Evolutionary conservation across 1,284 basidiomycete genomes (phyloP).

Genomic region (Microstroma glucosiphilum): DNA sequence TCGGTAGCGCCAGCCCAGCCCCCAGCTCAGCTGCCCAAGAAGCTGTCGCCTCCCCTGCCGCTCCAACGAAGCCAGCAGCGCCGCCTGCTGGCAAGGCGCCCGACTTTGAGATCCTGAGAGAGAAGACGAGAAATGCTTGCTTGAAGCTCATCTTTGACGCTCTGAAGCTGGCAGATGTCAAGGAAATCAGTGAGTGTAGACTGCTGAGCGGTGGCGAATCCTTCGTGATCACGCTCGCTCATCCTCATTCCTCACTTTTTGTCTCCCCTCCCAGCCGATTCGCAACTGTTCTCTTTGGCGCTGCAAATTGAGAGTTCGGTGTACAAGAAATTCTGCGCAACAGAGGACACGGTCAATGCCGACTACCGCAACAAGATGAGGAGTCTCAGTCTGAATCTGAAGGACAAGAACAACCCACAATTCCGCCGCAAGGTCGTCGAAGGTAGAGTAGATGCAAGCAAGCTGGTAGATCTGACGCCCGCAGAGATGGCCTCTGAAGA

Average conservation of each 20-base stretch:
- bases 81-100: conserved; percentile 19
- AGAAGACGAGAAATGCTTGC: conserved; percentile 75
- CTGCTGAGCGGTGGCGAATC: neutral
- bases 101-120: conserved; percentile 51
- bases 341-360: conserved; percentile 27
- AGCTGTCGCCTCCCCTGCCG: conserved; percentile 12
- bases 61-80: conserved; percentile 20
- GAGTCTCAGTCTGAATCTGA: conserved; percentile 83
- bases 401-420: conserved; percentile 87
- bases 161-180: conserved; percentile 55
- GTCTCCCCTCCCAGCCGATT: neutral
- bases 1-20: conserved; percentile 3
- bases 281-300: conserved; percentile 51
- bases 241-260: conserved; percentile 5
- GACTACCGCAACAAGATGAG: conserved; percentile 76
- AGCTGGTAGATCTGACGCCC: conserved; percentile 73
- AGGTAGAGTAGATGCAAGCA: conserved; percentile 66
- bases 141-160: conserved; percentile 85
- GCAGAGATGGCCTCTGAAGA: conserved; percentile 93
- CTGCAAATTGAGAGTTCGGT: conserved; percentile 53
- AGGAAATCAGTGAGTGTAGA: conserved; percentile 7
- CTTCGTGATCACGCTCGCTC: no score
- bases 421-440: conserved; percentile 76
- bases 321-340: conserved; percentile 27
- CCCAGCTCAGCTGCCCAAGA: conserved; percentile 6